These are phyloP conservation scores for Ajuga chamaepitys DNA, from an alignment of 257 asterid species.

Conservation along the genomic window DNA sequence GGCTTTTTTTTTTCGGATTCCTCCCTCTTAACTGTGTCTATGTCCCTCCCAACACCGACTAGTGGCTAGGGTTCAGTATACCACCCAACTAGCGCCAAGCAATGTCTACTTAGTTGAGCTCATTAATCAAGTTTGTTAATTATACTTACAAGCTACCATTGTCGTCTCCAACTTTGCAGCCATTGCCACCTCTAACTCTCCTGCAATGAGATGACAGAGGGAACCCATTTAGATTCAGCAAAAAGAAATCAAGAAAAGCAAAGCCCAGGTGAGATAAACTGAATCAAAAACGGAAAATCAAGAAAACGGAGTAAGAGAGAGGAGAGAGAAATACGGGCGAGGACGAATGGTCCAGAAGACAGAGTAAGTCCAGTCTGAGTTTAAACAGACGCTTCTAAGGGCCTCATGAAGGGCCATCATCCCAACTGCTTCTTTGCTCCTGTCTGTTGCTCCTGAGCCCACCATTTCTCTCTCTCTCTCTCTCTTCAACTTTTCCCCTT, in stretches of 20 bases:
- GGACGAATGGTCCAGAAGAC: conserved; percentile 99
- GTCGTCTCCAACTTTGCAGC: conserved; percentile 98
- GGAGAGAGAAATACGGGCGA: conserved; percentile 62
- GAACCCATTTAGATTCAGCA: conserved; percentile 3
- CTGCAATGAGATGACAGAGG: conserved; percentile 35
- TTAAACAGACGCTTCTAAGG: conserved; percentile 89
- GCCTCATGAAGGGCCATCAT: conserved; percentile 99
- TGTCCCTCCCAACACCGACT: too few species aligned
- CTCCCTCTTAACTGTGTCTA: too few species aligned
- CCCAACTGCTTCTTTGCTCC: conserved; percentile 99
- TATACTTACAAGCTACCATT: conserved; percentile 93
- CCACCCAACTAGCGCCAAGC: too few species aligned
- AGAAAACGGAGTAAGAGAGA: conserved; percentile 1
- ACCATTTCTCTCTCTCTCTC: conserved; percentile 50
- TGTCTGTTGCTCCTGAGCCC: conserved; percentile 96
- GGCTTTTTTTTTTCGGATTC: too few species aligned
- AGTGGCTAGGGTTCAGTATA: too few species aligned
- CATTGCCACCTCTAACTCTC: conserved; percentile 93
- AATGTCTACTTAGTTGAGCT: neutral
- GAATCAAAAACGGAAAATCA: neutral
- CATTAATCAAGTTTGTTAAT: neutral
- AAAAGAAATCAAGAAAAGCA: neutral
- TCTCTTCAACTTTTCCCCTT: conserved; percentile 9
- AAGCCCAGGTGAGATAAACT: too few species aligned
- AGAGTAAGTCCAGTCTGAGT: conserved; percentile 98